phyloP scores from a whole-genome alignment of 23 red algal genomes.

The Agarophyton chilense region DNA sequence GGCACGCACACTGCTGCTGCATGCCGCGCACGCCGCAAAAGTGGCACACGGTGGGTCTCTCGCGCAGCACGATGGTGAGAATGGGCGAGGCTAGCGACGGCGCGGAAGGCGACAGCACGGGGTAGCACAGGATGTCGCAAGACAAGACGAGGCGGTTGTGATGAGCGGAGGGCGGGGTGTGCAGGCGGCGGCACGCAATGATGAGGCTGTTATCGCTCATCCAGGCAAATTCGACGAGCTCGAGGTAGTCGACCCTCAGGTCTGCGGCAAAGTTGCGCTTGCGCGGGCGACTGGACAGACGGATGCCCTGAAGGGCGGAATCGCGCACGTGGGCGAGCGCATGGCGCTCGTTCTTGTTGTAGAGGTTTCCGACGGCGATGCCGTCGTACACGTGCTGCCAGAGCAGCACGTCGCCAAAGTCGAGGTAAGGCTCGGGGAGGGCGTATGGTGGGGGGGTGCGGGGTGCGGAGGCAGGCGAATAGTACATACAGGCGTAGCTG shows the following conservation, averaged over 20 bases:
- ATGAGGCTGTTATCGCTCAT: conserved; percentile 49
- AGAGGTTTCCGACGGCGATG: conserved; percentile 55
- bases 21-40: conserved; percentile 58
- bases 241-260: conserved; percentile 36
- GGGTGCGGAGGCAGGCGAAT: conserved; percentile 9
- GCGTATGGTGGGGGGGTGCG: conserved; percentile 13
- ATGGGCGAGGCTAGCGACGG: conserved; percentile 1
- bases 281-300: conserved; percentile 1
- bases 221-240: conserved; percentile 73
- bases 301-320: neutral
- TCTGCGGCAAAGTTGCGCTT: conserved; percentile 64
- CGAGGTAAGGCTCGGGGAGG: conserved; percentile 50
- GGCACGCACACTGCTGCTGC: conserved; percentile 20
- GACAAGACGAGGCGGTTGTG: conserved; percentile 38
- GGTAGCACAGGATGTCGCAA: conserved; percentile 47
- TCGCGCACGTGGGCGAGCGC: conserved; percentile 43
- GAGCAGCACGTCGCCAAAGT: conserved; percentile 63
- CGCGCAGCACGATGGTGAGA: conserved; percentile 38
- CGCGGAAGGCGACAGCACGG: neutral
- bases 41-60: conserved; percentile 48
- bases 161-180: neutral
- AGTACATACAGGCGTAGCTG: conserved; percentile 68
- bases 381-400: conserved; percentile 55
- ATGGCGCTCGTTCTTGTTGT: conserved; percentile 53
- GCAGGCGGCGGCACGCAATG: conserved; percentile 55